phyloP scores from a whole-genome alignment of 2,329 filamentous ascomycete genomes.

The Alternaria ventricosa region DNA sequence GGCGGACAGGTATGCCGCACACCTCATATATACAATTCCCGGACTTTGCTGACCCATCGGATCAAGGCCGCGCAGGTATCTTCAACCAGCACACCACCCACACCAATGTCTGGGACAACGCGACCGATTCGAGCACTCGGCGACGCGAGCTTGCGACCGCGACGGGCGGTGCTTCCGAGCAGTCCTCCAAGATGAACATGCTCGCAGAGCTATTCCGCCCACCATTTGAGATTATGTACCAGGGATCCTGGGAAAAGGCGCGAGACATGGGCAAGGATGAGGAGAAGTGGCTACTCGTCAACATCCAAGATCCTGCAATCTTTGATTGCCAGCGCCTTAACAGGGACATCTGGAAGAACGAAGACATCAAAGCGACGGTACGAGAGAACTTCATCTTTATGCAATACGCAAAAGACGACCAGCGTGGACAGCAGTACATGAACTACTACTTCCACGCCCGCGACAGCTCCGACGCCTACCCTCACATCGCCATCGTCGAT shows the following conservation, averaged over 20 bases:
- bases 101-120: constrained; percentile 65
- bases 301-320: constrained; percentile 90
- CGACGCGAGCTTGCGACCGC: constrained; percentile 64
- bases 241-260: constrained; percentile 81
- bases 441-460: constrained; percentile 86
- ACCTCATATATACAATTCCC: constrained; percentile 20
- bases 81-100: constrained; percentile 69
- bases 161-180: constrained; percentile 69
- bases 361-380: constrained; percentile 77
- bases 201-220: constrained; percentile 92
- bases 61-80: constrained; percentile 61
- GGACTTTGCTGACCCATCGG: constrained; percentile 36
- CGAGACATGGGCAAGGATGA: constrained; percentile 84
- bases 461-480: constrained; percentile 88
- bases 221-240: constrained; percentile 86
- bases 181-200: constrained; percentile 73
- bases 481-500: constrained; percentile 94
- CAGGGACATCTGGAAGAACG: constrained; percentile 93
- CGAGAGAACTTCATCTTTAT: constrained; percentile 94
- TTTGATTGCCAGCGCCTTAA: constrained; percentile 96
- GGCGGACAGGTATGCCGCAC: constrained; percentile 36
- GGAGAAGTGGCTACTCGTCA: constrained; percentile 94
- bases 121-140: constrained; percentile 54
- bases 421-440: constrained; percentile 78
- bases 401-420: constrained; percentile 88